These are phyloP conservation scores for Fusarium foetens DNA, from an alignment of 2,329 filamentous ascomycete genomes.

Conservation along the genomic window DNA sequence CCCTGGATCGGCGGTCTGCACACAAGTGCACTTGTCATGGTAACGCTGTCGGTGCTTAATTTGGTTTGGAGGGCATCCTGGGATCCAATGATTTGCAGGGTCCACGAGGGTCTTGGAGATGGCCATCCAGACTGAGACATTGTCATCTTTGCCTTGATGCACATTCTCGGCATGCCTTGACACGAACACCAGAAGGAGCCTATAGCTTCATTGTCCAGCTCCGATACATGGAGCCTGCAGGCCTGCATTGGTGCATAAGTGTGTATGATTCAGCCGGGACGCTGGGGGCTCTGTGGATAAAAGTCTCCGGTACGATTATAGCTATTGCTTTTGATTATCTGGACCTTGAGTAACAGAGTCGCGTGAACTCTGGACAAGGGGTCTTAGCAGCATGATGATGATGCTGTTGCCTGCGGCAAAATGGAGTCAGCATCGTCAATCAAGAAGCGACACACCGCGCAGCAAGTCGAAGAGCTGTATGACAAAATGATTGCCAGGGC, in stretches of 20 bases:
- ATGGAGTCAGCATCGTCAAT: constrained; percentile 30
- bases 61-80: constrained; percentile 27
- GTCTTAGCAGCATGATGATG: constrained; percentile 37
- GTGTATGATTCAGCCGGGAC: constrained; percentile 16
- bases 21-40: constrained; percentile 30
- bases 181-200: constrained; percentile 14
- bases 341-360: constrained; percentile 33
- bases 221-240: background rate
- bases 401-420: constrained; percentile 39
- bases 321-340: constrained; percentile 37
- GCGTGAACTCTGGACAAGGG: constrained; percentile 42
- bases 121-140: constrained; percentile 14
- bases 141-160: constrained; percentile 11
- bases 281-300: constrained; percentile 34
- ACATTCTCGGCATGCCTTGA: constrained; percentile 7
- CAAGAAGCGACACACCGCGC: constrained; percentile 12
- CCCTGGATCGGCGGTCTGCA: constrained; percentile 43
- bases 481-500: background rate
- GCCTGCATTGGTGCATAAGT: constrained; percentile 8
- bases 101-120: constrained; percentile 32
- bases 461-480: constrained; percentile 4
- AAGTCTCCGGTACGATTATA: constrained; percentile 25
- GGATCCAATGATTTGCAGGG: constrained; percentile 39
- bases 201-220: constrained; percentile 12
- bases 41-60: constrained; percentile 39